A percentile compares a stretch with the other conserved stretches of the same genome.
These are phyloP conservation scores for Gossypium schwendimanii DNA, from an alignment of 441 rosid species.

Conservation along the genomic window DNA sequence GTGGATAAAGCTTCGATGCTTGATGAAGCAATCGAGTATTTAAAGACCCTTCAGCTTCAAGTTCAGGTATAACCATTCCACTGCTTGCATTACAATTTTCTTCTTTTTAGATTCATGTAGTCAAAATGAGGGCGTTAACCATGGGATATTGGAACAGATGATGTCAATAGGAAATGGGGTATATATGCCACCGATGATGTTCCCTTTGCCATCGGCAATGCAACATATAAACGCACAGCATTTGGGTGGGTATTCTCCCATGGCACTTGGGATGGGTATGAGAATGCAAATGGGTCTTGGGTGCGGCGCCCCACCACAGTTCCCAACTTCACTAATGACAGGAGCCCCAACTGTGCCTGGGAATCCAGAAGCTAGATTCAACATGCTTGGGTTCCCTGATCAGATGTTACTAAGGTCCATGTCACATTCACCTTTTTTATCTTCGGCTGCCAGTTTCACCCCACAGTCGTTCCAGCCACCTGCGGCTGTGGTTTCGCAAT, in stretches of 20 bases:
- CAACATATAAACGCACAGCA: conserved; percentile 27
- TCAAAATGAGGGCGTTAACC: background rate
- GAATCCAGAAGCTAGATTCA: conserved; percentile 4
- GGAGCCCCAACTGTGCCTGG: conserved; percentile 15
- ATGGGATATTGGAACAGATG: conserved; percentile 27
- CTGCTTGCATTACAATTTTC: background rate
- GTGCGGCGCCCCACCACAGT: conserved; percentile 19
- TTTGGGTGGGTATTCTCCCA: conserved; percentile 26
- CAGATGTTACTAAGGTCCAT: conserved; percentile 26
- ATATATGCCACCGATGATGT: conserved; percentile 31
- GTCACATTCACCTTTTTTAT: conserved; percentile 21
- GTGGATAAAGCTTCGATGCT: conserved; percentile 46
- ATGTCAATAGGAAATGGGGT: conserved; percentile 43
- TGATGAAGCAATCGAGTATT: conserved; percentile 47
- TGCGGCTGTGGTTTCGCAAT: background rate
- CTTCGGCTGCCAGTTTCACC: conserved; percentile 15
- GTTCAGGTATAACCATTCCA: conserved; percentile 30
- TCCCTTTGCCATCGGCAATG: conserved; percentile 23
- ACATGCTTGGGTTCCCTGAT: conserved; percentile 19
- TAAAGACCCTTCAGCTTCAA: conserved; percentile 48
- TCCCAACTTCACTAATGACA: conserved; percentile 21
- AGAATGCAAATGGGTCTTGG: conserved; percentile 29
- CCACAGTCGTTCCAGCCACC: conserved; percentile 11
- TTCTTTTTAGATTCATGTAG: background rate
- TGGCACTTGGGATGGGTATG: conserved; percentile 30